A percentile compares a stretch with the other conserved stretches of the same genome.
phyloP scores from a whole-genome alignment of 176 grass and related monocot species.

The Paspalum vaginatum region DNA sequence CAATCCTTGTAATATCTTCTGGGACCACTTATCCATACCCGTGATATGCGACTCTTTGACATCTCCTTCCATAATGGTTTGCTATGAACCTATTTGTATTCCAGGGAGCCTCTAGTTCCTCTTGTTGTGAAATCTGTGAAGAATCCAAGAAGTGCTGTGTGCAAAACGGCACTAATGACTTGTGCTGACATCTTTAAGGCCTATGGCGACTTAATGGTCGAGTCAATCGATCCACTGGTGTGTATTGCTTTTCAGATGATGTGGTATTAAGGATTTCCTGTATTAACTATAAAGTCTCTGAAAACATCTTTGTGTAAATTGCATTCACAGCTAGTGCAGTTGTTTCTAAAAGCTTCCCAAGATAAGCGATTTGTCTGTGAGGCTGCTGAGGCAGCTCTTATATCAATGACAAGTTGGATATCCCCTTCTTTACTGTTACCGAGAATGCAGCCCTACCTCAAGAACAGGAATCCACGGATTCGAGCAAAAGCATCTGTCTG shows the following conservation, averaged over 20 bases:
- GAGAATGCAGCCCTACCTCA: conserved; percentile 85
- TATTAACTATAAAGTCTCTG: conserved; percentile 12
- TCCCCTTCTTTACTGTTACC: conserved; percentile 70
- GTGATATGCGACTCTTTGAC: background rate
- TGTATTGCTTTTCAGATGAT: conserved; percentile 23
- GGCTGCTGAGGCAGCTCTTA: conserved; percentile 80
- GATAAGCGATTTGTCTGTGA: conserved; percentile 99
- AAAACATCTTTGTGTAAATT: conserved; percentile 31
- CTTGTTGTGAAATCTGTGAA: conserved; percentile 93
- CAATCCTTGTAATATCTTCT: conserved; percentile 3
- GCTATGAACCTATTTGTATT: conserved; percentile 30
- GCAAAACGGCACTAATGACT: conserved; percentile 95
- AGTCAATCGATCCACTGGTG: conserved; percentile 86
- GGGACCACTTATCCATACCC: conserved; percentile 8
- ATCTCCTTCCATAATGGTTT: conserved; percentile 16
- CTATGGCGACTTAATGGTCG: conserved; percentile 73
- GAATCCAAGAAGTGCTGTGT: conserved; percentile 97
- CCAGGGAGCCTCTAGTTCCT: conserved; percentile 70
- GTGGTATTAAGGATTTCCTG: background rate
- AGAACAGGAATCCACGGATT: conserved; percentile 85
- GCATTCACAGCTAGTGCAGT: conserved; percentile 73
- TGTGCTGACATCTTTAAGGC: conserved; percentile 89
- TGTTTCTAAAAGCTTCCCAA: conserved; percentile 97
- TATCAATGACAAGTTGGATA: conserved; percentile 81
- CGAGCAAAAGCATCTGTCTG: conserved; percentile 94